These are phyloP conservation scores for Penicillium arizonense DNA, from an alignment of 495 filamentous ascomycete species.

Conservation along the genomic window DNA sequence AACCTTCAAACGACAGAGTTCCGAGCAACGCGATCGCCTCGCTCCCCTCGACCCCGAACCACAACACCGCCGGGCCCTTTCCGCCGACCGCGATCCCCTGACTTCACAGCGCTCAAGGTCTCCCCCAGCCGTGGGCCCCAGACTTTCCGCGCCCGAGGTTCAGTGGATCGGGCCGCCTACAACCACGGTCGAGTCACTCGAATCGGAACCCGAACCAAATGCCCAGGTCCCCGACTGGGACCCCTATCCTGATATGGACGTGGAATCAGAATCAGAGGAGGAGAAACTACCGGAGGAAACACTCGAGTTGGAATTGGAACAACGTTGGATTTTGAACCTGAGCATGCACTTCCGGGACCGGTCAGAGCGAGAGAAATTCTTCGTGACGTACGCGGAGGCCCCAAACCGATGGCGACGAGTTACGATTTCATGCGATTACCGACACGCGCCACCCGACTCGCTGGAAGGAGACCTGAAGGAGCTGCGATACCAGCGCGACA, in stretches of 20 bases:
- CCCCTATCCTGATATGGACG: conserved; percentile 17
- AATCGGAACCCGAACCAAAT: conserved; percentile 13
- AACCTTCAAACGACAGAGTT: conserved; percentile 78
- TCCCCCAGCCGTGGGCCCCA: conserved; percentile 40
- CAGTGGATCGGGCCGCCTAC: conserved; percentile 41
- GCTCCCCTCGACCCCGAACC: conserved; percentile 60
- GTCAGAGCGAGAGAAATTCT: conserved; percentile 96
- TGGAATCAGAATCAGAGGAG: conserved; percentile 13
- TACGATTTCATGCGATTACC: conserved; percentile 93
- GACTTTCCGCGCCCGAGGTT: conserved; percentile 49
- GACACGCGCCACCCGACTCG: conserved; percentile 73
- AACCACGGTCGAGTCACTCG: conserved; percentile 31
- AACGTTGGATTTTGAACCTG: conserved; percentile 92
- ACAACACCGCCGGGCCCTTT: conserved; percentile 64
- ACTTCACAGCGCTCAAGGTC: conserved; percentile 45
- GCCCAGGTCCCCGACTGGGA: conserved; percentile 25
- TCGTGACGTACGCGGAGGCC: conserved; percentile 87
- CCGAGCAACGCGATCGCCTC: conserved; percentile 72
- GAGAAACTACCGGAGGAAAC: conserved; percentile 32
- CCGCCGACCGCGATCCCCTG: conserved; percentile 61
- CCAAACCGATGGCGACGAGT: conserved; percentile 80
- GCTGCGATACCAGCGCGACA: conserved; percentile 85
- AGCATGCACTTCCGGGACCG: conserved; percentile 98
- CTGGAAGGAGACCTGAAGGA: conserved; percentile 79
- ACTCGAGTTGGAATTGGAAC: conserved; percentile 70